Evolutionary conservation across 2,329 filamentous ascomycete genomes (phyloP).

Genomic region (Reticulascus tulasneorum): DNA sequence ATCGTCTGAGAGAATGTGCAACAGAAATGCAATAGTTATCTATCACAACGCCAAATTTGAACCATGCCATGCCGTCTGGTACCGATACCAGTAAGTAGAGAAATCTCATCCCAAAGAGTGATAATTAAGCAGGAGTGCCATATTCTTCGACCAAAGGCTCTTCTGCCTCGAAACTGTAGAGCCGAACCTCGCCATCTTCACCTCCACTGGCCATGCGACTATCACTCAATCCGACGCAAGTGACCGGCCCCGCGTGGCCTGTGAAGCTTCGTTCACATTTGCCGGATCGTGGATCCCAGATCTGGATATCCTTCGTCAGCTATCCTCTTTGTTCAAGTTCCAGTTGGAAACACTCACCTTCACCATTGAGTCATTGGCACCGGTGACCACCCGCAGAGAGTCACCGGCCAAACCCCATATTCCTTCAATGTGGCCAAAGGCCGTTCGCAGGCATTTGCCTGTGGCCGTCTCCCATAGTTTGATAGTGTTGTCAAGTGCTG

Average conservation of each 20-base stretch:
- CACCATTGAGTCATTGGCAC: conserved; percentile 89
- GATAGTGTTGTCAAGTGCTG: conserved; percentile 85
- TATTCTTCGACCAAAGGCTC: conserved; percentile 39
- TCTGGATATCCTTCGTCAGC: too few relatives aligned
- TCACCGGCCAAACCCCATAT: conserved; percentile 92
- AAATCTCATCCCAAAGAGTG: neutral
- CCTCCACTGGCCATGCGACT: conserved; percentile 85
- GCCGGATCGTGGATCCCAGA: conserved; percentile 88
- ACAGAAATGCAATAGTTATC: too few relatives aligned
- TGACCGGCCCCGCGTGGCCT: conserved; percentile 86
- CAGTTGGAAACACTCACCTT: too few relatives aligned
- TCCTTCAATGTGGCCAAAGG: conserved; percentile 95
- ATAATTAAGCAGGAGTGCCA: conserved; percentile 43
- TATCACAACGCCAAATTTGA: too few relatives aligned
- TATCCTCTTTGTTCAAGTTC: too few relatives aligned
- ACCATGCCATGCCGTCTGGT: too few relatives aligned
- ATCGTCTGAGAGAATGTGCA: too few relatives aligned
- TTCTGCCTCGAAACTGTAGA: conserved; percentile 70
- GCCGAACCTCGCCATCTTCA: conserved; percentile 85
- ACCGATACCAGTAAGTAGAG: neutral
- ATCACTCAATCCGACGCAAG: conserved; percentile 88
- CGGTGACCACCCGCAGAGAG: conserved; percentile 80
- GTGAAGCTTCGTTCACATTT: conserved; percentile 91
- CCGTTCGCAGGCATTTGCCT: conserved; percentile 79
- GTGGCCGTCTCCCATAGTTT: conserved; percentile 73